Base-by-base conservation (phyloP, 2,329 filamentous ascomycete species). In the Pestalotiopsis sp. region DNA sequence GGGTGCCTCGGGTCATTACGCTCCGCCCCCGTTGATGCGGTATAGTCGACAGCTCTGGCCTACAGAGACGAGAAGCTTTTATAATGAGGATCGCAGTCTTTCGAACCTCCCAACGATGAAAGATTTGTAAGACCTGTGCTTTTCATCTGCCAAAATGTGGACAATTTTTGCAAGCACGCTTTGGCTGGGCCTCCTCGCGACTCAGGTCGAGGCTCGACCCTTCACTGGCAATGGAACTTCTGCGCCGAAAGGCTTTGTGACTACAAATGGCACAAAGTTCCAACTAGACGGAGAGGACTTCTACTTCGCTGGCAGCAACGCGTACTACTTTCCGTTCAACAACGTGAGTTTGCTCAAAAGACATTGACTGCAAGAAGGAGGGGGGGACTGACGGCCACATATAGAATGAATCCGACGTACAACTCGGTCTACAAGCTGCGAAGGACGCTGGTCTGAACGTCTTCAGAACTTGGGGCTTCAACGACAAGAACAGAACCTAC, bases 401-500 rank as follows among this genome's bases (percentile, higher is more conserved):
- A 3, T 65, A 86, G 84, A 82, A 83, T 72, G 79, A 84, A 75
- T 75, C 80, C 3, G 72, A 75, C 31, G 71, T 75, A 14, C 69
- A 74, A 52, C 67, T 74, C 1, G 73, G 72, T 14, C 71, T 75
- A 3, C 57, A 70, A 25, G 73, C 72, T 5, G 73, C 73, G 3
- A 72, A 72, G 39, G 72, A 74, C 14, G 73, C 72, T 5, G 73
- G 73, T 7, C 61, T 75, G 23, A 85, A 81, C 64, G 86, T 88
- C 4, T 83, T 88, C 74, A 83, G 86, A 31, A 88, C 86, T 9
- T 88, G 86, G 86, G 86, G 85, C 17, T 88, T 87, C 80, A 87
- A 88, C 72, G 86, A 88, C 75, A 85, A 84, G 73, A 88, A 88
- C 73, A 78, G 76, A 27, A 87, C 85, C 0, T 83, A 82, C 17